Evolutionary conservation across 768 basidiomycete genomes (phyloP), one percentile per base, ranked within the genome.

Genomic region (Serendipita sp.): DNA sequence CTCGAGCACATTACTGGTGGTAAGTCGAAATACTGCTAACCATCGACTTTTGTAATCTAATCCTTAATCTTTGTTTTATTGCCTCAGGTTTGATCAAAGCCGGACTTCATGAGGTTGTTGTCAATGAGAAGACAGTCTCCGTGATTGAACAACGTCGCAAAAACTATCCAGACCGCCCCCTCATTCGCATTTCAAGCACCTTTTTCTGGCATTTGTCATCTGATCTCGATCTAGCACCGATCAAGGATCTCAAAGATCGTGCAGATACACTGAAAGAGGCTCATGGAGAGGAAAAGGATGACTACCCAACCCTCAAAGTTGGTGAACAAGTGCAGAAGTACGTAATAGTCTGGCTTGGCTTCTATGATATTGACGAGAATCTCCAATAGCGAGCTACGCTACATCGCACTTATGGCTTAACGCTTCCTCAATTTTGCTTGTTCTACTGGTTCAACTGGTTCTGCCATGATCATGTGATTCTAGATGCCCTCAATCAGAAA

Each of bases 121-220:
- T 94, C 42, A 96, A 89, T 62, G 80, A 83, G 22, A 80, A 78
- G 17, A 95, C 94, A 0, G 45, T 93, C 17, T 75, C 79, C 65
- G 90, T 90, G 64, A 82, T 93, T 58, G 78, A 82, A 62, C 74
- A 75, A 60, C 80, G 87, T 43, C 84, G 78, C 67, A 66, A 67
- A 11, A 75, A 80, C 64, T 76, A 74, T 64, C 84, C 90, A 1
- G 78, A 82, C 61, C 83, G 94, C n/a, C 94, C 94, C 13, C 75
- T 87, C 38, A 90, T 94, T 66, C 85, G 94, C n/a, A 93, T 98
- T 66, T 94, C 92, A 2, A 94, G 90, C 1, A 97, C 93, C 0
- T 93, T 94, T 73, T 96, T 96, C 77, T 95, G 88, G 88, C 91
- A 93, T 69, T 78, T 96, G 13, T 89, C 84, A 0, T 91, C 92